A percentile compares a stretch with the other conserved stretches of the same genome.
Conservation (phyloP, 805 yeast species). For the Candida corydali region DNA sequence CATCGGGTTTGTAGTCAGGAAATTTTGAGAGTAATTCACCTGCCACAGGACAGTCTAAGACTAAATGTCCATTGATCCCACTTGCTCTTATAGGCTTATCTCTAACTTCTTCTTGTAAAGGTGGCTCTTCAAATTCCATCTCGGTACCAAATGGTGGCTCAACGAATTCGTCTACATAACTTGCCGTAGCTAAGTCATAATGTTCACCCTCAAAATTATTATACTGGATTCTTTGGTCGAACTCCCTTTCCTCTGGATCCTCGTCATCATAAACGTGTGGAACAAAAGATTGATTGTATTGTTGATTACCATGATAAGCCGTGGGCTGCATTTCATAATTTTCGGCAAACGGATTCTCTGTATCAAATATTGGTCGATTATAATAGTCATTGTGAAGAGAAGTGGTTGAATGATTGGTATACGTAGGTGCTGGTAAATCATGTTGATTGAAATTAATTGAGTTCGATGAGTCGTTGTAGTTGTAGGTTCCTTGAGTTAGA, state of each 20-base stretch:
- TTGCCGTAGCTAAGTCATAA: slow-evolving; percentile 31
- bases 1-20: slow-evolving; percentile 31
- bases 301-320: slow-evolving; percentile 2
- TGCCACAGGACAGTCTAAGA: slow-evolving; percentile 45
- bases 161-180: slow-evolving; percentile 14
- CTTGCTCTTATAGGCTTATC: slow-evolving; percentile 32
- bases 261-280: slow-evolving; percentile 40
- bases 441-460: slow-evolving; percentile 7
- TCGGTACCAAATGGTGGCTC: slow-evolving; percentile 28
- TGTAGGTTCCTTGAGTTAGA: slow-evolving; percentile 8
- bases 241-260: slow-evolving; percentile 35
- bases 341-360: slow-evolving; percentile 10
- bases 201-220: slow-evolving; percentile 39
- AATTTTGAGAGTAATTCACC: slow-evolving; percentile 38
- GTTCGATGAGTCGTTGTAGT: slow-evolving; percentile 1
- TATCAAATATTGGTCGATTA: slow-evolving; percentile 10
- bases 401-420: slow-evolving; percentile 4
- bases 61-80: slow-evolving; percentile 43
- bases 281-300: slow-evolving; percentile 37
- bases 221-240: slow-evolving; percentile 35
- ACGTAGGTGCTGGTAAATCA: slow-evolving; percentile 9
- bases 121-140: slow-evolving; percentile 21
- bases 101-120: slow-evolving; percentile 30
- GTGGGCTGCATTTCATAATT: slow-evolving; percentile 11
- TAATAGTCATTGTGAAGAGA: slow-evolving; percentile 9